Conservation (phyloP, 2,329 filamentous ascomycete species). For the Fusarium burgessii region DNA sequence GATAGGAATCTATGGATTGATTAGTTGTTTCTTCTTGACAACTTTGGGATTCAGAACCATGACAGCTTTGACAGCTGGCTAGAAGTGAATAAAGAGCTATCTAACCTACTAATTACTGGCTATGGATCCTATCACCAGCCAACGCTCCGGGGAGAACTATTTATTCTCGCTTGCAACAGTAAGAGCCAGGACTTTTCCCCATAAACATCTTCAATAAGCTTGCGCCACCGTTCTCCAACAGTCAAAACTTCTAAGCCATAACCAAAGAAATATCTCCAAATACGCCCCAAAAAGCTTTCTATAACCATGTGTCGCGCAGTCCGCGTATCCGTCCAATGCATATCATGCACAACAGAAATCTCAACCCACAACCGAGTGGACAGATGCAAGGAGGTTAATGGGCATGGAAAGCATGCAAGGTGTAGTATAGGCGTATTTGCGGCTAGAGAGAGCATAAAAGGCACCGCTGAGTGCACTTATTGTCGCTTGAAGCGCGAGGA, state of each 20-base stretch:
- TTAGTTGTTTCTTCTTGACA: neutral
- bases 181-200: fast-evolving
- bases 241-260: fast-evolving
- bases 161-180: fast-evolving
- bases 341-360: neutral
- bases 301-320: neutral
- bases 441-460: fast-evolving
- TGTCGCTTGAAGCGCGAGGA: neutral
- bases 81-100: too few relatives aligned
- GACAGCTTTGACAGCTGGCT: neutral
- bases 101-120: too few relatives aligned
- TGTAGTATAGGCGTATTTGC: neutral
- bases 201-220: neutral
- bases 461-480: neutral
- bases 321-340: neutral
- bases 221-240: fast-evolving
- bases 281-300: fast-evolving
- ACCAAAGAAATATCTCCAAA: fast-evolving
- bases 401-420: neutral
- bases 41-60: too few relatives aligned
- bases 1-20: neutral
- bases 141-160: fast-evolving
- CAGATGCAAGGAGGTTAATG: neutral
- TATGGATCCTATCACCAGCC: fast-evolving
- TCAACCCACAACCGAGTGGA: neutral